phyloP scores from a whole-genome alignment of 2,329 filamentous ascomycete genomes.

The Beauveria varroae region DNA sequence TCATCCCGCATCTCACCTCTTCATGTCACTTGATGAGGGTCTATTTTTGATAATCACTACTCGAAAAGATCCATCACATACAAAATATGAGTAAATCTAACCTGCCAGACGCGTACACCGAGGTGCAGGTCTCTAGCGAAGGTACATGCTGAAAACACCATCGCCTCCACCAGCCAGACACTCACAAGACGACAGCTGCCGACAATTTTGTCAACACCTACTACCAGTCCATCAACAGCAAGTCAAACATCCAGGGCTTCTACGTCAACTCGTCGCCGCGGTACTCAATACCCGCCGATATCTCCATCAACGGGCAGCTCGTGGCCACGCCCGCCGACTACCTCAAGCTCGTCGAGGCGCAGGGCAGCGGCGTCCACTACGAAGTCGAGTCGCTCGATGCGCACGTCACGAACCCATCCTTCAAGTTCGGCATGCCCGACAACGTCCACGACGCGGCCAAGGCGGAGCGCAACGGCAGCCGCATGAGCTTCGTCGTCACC shows the following conservation, averaged over 20 bases:
- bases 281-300: conserved; percentile 53
- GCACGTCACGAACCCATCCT: conserved; percentile 68
- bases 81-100: conserved; percentile 22
- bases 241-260: conserved; percentile 56
- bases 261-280: conserved; percentile 56
- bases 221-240: conserved; percentile 65
- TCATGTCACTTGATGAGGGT: not conserved
- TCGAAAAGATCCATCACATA: not conserved
- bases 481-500: conserved; percentile 64
- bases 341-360: conserved; percentile 58
- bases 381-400: conserved; percentile 71
- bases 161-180: not conserved
- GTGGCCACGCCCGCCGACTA: conserved; percentile 57
- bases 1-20: not conserved
- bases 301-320: conserved; percentile 71
- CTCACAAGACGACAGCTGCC: conserved; percentile 45
- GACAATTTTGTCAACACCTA: conserved; percentile 65
- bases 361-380: conserved; percentile 53
- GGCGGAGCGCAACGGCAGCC: conserved; percentile 42
- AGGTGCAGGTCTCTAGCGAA: conserved; percentile 40
- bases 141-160: conserved; percentile 24
- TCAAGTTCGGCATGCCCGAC: conserved; percentile 48
- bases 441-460: conserved; percentile 32
- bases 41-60: no score
- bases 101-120: conserved; percentile 32